Conservation (phyloP, 805 yeast genomes). For the Candida silvicultrix region DNA sequence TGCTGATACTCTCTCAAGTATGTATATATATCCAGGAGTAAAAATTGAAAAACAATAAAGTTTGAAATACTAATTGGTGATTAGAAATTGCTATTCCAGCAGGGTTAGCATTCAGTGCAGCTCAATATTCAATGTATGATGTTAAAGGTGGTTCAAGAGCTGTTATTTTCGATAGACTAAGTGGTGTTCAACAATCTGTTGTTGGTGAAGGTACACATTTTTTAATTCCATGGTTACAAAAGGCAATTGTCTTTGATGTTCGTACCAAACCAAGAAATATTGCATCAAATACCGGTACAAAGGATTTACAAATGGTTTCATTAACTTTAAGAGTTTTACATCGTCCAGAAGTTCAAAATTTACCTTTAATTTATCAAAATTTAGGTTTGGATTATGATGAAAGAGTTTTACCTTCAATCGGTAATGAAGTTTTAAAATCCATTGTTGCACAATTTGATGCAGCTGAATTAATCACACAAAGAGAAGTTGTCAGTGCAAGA, state of each 20-base stretch:
- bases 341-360: slow-evolving; percentile 79
- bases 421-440: slow-evolving; percentile 83
- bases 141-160: slow-evolving; percentile 96
- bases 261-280: slow-evolving; percentile 94
- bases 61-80: slow-evolving; percentile 21
- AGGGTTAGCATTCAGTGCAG: slow-evolving; percentile 63
- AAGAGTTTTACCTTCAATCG: slow-evolving; percentile 86
- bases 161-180: slow-evolving; percentile 85
- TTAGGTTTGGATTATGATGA: slow-evolving; percentile 94
- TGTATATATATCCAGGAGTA: too few species aligned
- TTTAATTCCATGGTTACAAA: slow-evolving; percentile 92
- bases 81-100: slow-evolving; percentile 58
- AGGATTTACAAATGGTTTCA: slow-evolving; percentile 93
- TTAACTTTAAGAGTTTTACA: slow-evolving; percentile 89
- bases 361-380: slow-evolving; percentile 85
- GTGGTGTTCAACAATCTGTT: slow-evolving; percentile 84
- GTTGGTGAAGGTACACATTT: slow-evolving; percentile 97
- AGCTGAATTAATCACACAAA: slow-evolving; percentile 93
- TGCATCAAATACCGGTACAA: slow-evolving; percentile 92
- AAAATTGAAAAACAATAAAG: too few species aligned
- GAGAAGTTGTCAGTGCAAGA: slow-evolving; percentile 88
- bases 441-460: slow-evolving; percentile 94
- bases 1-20: slow-evolving; percentile 32
- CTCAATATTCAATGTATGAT: slow-evolving; percentile 84
- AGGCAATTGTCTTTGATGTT: slow-evolving; percentile 85